Base-by-base conservation (phyloP, 352 stramenopile genomes). In the Elongisporangium prolatum region DNA sequence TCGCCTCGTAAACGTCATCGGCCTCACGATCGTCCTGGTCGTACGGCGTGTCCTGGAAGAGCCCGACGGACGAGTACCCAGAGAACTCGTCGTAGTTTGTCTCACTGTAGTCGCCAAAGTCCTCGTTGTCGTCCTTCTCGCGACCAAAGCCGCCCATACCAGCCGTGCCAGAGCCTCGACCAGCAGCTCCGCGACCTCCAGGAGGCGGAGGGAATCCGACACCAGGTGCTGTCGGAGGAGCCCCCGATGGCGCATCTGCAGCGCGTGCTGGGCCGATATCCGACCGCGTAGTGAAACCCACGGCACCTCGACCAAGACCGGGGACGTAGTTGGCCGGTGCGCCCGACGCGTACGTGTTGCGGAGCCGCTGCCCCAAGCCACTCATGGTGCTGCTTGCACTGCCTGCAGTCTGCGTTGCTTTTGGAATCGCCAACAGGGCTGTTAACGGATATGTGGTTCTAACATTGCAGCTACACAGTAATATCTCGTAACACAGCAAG, bases 11-110 rank as follows among this genome's bases (percentile, higher is more conserved):
- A 20, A 99, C 92, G 52, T 87, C 76, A 73, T 99, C 97, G 5
- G 97, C 97, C 69, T 99, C 96, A 28, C 88, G 77, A 76, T 99
- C 97, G 56, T 99, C 97, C 52, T 98, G 76, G 61, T 99, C 97
- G 71, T 98, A 99, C 52, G 89, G 86, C 24, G 80, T 89, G 67
- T 97, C 84, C 60, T 97, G 84, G 65, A 97, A 97, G 38, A 97
- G 61, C n/a, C 81, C 82, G 0, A 56, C 65, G 14, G 87, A 91
- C 51, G 85, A 81, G 56, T 97, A 97, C 8, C 88, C 86, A 21
- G 84, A 87, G 69, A 97, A 97, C 61, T 95, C 72, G 71, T 97
- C 88, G 79, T 95, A 97, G 66, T 97, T 96, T 18, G 83, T 92
- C 69, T 97, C 90, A 60, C 83, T 96, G 59, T 96, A 95, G 72